phyloP scores from a whole-genome alignment of 768 basidiomycete genomes.

The Auricularia sp. region DNA sequence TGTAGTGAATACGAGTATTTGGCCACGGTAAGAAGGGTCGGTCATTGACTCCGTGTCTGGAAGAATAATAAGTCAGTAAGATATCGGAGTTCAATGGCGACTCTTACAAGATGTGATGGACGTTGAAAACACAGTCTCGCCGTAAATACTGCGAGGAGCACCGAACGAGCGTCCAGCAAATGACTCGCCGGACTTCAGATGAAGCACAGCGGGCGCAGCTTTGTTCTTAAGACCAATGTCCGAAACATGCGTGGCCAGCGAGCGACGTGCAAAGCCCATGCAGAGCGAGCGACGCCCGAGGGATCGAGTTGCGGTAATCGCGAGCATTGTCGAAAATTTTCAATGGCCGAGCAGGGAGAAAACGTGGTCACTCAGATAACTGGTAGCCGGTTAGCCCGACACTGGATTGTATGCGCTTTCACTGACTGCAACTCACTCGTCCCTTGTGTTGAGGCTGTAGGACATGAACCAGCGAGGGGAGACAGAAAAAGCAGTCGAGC shows the following conservation, averaged over 20 bases:
- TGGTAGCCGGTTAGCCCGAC: constrained; percentile 17
- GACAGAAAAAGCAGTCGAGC: background rate
- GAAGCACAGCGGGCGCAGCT: constrained; percentile 68
- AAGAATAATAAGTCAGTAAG: constrained; percentile 8
- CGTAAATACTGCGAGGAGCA: constrained; percentile 73
- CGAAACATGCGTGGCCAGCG: constrained; percentile 51
- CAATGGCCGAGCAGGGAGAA: constrained; percentile 54
- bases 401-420: background rate
- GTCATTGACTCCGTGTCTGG: constrained; percentile 99
- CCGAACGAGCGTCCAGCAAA: constrained; percentile 89
- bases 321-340: constrained; percentile 23
- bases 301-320: constrained; percentile 49
- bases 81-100: background rate
- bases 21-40: constrained; percentile 95
- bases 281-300: constrained; percentile 31
- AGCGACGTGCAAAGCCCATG: constrained; percentile 23
- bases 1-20: constrained; percentile 97
- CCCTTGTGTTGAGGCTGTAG: constrained; percentile 1
- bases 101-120: constrained; percentile 92
- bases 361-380: constrained; percentile 86
- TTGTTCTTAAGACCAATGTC: constrained; percentile 25
- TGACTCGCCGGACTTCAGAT: constrained; percentile 89
- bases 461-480: background rate
- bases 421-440: background rate
- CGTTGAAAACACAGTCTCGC: constrained; percentile 98